phyloP scores from a whole-genome alignment of 108 stramenopile species.

The Fragilaria radians region DNA sequence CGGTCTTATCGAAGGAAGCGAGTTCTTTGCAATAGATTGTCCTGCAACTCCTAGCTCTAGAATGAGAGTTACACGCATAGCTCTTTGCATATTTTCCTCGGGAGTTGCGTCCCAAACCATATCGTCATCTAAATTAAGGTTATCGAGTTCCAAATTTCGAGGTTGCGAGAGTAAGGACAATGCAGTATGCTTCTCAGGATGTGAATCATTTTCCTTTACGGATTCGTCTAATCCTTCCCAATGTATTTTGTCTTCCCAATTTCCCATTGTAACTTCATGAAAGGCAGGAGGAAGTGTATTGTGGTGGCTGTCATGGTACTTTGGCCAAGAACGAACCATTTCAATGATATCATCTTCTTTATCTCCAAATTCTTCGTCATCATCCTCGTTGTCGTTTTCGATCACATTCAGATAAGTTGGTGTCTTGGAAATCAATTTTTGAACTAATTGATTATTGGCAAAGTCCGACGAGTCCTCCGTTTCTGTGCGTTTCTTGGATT shows the following conservation, averaged over 20 bases:
- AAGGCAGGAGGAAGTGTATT: conserved; percentile 31
- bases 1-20: conserved; percentile 59
- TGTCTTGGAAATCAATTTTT: conserved; percentile 35
- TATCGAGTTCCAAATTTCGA: conserved; percentile 74
- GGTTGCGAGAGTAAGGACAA: conserved; percentile 28
- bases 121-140: conserved; percentile 48
- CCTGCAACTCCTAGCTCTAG: conserved; percentile 74
- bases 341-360: conserved; percentile 18
- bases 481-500: neutral
- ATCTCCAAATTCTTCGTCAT: conserved; percentile 18
- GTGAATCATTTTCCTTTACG: conserved; percentile 6
- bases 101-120: conserved; percentile 57
- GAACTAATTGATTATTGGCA: conserved; percentile 15
- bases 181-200: conserved; percentile 12
- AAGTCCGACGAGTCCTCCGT: too few species aligned
- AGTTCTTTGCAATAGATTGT: conserved; percentile 59
- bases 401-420: conserved; percentile 15
- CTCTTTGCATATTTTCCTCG: conserved; percentile 38
- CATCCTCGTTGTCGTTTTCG: conserved; percentile 3
- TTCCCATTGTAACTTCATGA: conserved; percentile 61
- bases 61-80: conserved; percentile 52
- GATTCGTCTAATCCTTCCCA: conserved; percentile 56
- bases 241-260: conserved; percentile 80
- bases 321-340: neutral
- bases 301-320: neutral